Evolutionary conservation across 2,329 filamentous ascomycete species (phyloP), one percentile per base, ranked within the genome.

Genomic region (Lachnellula arida): DNA sequence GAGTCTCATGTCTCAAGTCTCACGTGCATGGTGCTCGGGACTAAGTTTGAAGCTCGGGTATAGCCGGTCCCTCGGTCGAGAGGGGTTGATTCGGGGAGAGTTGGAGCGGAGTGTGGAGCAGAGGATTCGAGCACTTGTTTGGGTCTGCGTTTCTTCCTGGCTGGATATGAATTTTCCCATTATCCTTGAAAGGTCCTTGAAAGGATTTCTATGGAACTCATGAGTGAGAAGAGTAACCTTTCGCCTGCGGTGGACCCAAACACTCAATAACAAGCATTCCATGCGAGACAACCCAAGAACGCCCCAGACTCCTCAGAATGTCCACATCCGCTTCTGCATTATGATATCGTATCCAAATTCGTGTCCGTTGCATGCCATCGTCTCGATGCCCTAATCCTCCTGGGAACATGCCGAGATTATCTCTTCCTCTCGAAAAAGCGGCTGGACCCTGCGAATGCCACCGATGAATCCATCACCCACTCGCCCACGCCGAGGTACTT

Each of bases 401-500:
- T 28, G 25, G 25, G 25, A 9, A 28, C 1, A 28, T 28, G 25
- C 7, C 25, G 25, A 28, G 19, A 40, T 47, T 63, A 95, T 77
- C 92, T 84, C 73, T 84, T 92, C 69, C 94, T 84, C 77, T 97
- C 92, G 72, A 99, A 99, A 75, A 86, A 99, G 58, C 87, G 82
- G 70, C 89, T 95, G 49, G 88, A 87, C 43, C 91, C 88, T 71
- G 96, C 89, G 55, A 97, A 83, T 42, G 92, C 92, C 34, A 97
- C 91, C 32, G 91, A 95, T 77, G 95, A 89, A 74, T 99, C 94
- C 91, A 99, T 96, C 62, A 97, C 89, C 84, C 91, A 96, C 78
- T 99, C 94, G 66, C 94, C 94, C 17, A 97, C 87, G 60, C 91
- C 91, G 44, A 97, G 85, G 73, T 97, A 97, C 72, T 88, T 93